These are phyloP conservation scores for Colletotrichum acutatum DNA, from an alignment of 2,329 filamentous ascomycete genomes.

Conservation along the genomic window DNA sequence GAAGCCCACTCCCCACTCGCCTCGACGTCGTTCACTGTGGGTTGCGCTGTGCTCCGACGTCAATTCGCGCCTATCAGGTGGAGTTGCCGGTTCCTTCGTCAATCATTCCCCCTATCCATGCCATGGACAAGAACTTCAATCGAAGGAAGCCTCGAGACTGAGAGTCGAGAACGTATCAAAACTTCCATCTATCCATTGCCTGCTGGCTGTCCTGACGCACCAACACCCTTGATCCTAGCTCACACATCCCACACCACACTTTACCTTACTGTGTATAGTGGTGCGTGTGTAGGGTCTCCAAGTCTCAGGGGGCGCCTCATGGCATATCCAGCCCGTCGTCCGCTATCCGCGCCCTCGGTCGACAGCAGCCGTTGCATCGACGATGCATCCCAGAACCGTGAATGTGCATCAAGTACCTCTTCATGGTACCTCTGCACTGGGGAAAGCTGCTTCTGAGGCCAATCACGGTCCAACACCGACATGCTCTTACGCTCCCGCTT, in stretches of 20 bases:
- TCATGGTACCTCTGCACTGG: not conserved
- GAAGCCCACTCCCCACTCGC: slow-evolving; percentile 19
- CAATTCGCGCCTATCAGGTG: slow-evolving; percentile 16
- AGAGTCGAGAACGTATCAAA: not conserved
- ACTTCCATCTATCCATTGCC: slow-evolving; percentile 19
- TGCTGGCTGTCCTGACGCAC: slow-evolving; percentile 6
- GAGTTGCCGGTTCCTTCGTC: slow-evolving; percentile 17
- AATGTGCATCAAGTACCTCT: not conserved
- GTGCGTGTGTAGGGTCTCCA: not conserved
- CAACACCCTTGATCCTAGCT: slow-evolving; percentile 6
- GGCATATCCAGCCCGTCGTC: slow-evolving; percentile 11
- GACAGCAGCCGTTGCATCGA: not conserved
- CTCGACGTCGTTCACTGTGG: not conserved
- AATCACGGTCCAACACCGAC: slow-evolving; percentile 4
- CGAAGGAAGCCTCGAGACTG: not conserved
- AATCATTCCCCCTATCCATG: not conserved
- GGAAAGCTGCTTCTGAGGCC: not conserved
- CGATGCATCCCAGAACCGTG: not conserved
- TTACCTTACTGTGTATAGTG: not conserved
- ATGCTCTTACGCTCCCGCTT: slow-evolving; percentile 2
- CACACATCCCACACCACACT: not conserved
- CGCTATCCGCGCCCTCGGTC: not conserved
- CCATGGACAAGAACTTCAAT: not conserved
- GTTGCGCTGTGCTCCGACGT: slow-evolving; percentile 9
- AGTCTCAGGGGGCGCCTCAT: not conserved